These are phyloP conservation scores for Metarhizium brunneum DNA, from an alignment of 2,329 filamentous ascomycete species.

Conservation along the genomic window DNA sequence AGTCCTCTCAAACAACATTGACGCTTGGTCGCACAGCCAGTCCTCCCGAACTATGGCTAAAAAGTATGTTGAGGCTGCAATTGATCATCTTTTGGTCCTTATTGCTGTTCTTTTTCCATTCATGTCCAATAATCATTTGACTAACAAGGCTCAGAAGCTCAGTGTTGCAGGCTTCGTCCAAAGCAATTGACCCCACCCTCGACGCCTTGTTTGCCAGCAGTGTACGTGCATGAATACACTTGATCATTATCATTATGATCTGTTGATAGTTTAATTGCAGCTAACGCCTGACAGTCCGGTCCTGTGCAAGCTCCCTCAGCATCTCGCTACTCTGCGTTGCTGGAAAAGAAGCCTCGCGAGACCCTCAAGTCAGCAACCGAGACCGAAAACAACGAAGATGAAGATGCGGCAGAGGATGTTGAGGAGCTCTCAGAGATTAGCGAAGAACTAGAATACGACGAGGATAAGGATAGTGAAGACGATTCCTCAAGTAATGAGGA, in stretches of 20 bases:
- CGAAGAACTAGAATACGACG: constrained; percentile 15
- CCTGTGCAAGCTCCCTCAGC: constrained; percentile 38
- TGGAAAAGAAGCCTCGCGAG: constrained; percentile 20
- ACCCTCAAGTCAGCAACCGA: constrained; percentile 13
- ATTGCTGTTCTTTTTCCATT: background rate
- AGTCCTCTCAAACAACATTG: no score
- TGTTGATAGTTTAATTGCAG: background rate
- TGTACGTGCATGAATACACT: constrained; percentile 40
- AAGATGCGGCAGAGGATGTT: constrained; percentile 13
- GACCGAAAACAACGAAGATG: constrained; percentile 18
- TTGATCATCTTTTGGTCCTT: background rate
- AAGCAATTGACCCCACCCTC: constrained; percentile 58
- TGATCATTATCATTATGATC: background rate
- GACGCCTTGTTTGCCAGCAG: constrained; percentile 63
- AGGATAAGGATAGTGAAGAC: constrained; percentile 5
- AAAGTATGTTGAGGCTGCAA: constrained; percentile 11
- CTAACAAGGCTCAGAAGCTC: constrained; percentile 15
- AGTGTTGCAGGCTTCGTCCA: constrained; percentile 34
- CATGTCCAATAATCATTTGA: constrained; percentile 9
- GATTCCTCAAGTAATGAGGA: background rate
- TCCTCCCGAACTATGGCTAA: constrained; percentile 11
- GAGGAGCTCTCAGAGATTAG: constrained; percentile 23
- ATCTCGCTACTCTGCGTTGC: constrained; percentile 32
- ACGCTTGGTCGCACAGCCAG: background rate
- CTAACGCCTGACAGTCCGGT: constrained; percentile 31